Conservation (phyloP, 2,329 filamentous ascomycete species). For the Aspergillus floridensis region DNA sequence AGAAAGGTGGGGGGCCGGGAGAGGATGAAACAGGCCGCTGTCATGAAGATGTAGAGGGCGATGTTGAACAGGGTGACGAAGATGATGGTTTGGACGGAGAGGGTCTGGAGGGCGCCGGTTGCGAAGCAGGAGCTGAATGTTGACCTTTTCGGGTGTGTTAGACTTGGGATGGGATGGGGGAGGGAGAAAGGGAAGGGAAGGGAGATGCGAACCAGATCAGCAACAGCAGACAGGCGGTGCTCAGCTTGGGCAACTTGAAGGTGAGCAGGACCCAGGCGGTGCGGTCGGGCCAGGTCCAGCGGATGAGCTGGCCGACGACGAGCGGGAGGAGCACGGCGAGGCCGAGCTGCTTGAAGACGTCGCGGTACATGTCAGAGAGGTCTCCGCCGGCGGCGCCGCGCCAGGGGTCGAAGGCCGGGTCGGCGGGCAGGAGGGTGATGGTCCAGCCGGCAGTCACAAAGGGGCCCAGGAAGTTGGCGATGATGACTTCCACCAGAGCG, state of each 20-base stretch:
- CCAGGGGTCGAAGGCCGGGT: conserved; percentile 35
- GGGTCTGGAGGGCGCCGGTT: conserved; percentile 58
- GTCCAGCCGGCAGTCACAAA: conserved; percentile 66
- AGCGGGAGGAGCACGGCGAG: conserved; percentile 66
- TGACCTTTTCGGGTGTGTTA: conserved; percentile 35
- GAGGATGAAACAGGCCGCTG: conserved; percentile 53
- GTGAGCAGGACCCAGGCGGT: conserved; percentile 46
- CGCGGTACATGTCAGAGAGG: conserved; percentile 61
- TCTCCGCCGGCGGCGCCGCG: conserved; percentile 51
- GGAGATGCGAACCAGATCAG: conserved; percentile 52
- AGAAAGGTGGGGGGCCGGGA: conserved; percentile 41
- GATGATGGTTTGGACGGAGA: conserved; percentile 60
- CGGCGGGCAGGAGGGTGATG: conserved; percentile 52
- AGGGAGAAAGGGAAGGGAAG: not conserved
- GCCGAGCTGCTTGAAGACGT: conserved; percentile 67
- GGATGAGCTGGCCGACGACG: conserved; percentile 59
- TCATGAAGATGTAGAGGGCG: conserved; percentile 63
- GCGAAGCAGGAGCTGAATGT: conserved; percentile 53
- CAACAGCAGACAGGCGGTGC: conserved; percentile 47
- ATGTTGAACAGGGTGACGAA: conserved; percentile 68
- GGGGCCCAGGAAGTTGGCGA: conserved; percentile 67
- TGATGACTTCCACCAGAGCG: conserved; percentile 65
- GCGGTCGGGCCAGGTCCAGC: conserved; percentile 53
- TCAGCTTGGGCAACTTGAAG: conserved; percentile 52
- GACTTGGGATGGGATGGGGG: not conserved